Evolutionary conservation across 2,329 filamentous ascomycete species (phyloP), one percentile per base, ranked within the genome.

Genomic region (Calcarisporium arbuscula): DNA sequence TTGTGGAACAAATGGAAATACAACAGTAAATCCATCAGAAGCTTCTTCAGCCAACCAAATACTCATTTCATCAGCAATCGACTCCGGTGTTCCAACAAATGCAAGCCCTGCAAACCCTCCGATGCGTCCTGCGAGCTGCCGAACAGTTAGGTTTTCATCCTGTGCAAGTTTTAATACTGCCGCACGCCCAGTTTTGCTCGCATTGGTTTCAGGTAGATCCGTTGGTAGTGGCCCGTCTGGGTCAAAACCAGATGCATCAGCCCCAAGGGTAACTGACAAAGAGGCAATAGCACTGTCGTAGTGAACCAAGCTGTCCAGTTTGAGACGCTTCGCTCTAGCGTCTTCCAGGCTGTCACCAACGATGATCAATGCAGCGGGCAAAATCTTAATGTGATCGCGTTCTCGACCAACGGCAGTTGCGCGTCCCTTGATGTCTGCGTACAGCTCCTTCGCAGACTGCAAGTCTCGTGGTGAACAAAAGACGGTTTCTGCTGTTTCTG

Each of bases 261-360:
- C 54, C 2, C 69, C 70, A 2, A 74, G 56, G 1, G 53, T 43
- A 21, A 73, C 57, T 0, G 68, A 72, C 25, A 75, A 48, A 2
- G 68, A 73, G 1, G 68, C 67, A 41, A 76, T 70, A 4, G 64
- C 64, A 43, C 65, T 72, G 29, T 74, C 69, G 30, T 72, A 73
- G 46, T 73, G 67, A 3, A 74, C 69, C 5, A 72, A 46, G 37
- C 65, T 68, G 39, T 74, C 69, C 4, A 74, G 49, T 35, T 63
- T 53, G 4, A 72, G 54, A 4, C 70, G 55, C 48, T 73, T 74
- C 17, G 51, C 54, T 39, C 60, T 54, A 3, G 70, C 70, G 9
- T 73, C 67, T 34, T 70, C 58, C 14, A 65, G 53, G 0, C 60
- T 64, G 32, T 72, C 67, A 3, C 68, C 70, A 8, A 72, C 54